Evolutionary conservation across 2,329 filamentous ascomycete genomes (phyloP), one percentile per base, ranked within the genome.

Genomic region (Biscogniauxia mediterranea): DNA sequence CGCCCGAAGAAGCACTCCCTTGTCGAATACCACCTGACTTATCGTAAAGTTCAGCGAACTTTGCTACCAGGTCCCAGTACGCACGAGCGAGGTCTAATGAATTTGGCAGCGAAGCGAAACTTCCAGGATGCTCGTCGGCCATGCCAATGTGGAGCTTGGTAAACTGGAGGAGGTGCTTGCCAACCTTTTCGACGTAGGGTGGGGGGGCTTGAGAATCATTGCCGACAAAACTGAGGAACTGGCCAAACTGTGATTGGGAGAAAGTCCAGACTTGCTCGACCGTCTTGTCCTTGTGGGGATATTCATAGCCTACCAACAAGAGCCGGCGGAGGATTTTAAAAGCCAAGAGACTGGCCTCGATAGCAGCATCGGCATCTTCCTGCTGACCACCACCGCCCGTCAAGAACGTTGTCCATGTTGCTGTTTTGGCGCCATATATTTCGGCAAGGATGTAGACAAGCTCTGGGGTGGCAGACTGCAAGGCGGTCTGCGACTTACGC

Each of bases 111-210:
- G 92, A 81, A 0, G 89, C 88, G 75, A 97, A 98, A 58, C 92
- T 91, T 3, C 90, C 88, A 1, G 93, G 88, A 73, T 97, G 93
- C 5, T 82, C 79, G 55, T 86, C 86, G 1, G 92, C 87, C 89
- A 98, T 94, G 59, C 92, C 89, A 49, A 96, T 83, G 73, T 98
- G 95, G 2, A 99, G 80, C 76, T 98, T 99, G 3, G 93, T 89
- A 55, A 98, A 89, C 72, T 98, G 93, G 51, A 97, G 78, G 1
- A 97, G 80, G 72, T 97, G 93, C 72, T 93, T 96, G 66, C 91
- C 90, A n/a, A 96, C 79, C 23, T 89, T 72, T 42, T 83, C 84
- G 61, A 85, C 84, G 23, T 87, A 83, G 3, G 78, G 75, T 3
- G 80, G 74, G 1, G 88, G 76, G 2, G 85, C 74, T 5, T 79